Percentiles rank a stretch among this genome's conserved stretches.
phyloP scores from a whole-genome alignment of 2,329 filamentous ascomycete species.

The Penicillium sp. region DNA sequence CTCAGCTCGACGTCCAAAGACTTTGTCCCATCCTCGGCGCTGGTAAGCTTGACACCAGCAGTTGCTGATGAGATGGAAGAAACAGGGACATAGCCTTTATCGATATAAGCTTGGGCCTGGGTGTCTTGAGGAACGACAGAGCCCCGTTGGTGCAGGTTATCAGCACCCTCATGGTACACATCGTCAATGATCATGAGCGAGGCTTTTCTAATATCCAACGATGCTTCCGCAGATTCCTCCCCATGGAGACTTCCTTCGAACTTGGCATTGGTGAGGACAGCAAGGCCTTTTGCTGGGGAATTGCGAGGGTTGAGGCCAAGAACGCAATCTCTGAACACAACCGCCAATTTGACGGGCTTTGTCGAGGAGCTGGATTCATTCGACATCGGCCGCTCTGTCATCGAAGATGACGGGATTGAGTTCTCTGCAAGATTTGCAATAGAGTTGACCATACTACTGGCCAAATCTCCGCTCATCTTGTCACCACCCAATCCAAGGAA shows the following conservation, averaged over 20 bases:
- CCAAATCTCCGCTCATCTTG: conserved; percentile 69
- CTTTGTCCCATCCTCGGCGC: conserved; percentile 59
- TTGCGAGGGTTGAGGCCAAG: conserved; percentile 81
- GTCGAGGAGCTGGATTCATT: conserved; percentile 26
- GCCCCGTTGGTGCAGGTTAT: conserved; percentile 32
- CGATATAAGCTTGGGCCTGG: conserved; percentile 53
- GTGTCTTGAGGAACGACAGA: conserved; percentile 36
- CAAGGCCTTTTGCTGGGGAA: conserved; percentile 69
- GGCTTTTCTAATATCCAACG: conserved; percentile 72
- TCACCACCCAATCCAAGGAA: conserved; percentile 69
- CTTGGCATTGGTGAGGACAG: conserved; percentile 76
- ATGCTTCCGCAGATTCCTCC: conserved; percentile 62
- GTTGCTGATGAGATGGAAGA: conserved; percentile 83
- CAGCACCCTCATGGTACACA: conserved; percentile 47
- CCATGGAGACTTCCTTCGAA: conserved; percentile 67
- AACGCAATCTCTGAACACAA: conserved; percentile 78
- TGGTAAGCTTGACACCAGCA: conserved; percentile 61
- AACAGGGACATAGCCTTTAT: conserved; percentile 78
- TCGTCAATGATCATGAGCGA: conserved; percentile 83
- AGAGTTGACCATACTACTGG: conserved; percentile 73
- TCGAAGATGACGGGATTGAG: conserved; percentile 10
- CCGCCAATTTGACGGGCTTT: conserved; percentile 54
- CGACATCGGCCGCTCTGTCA: conserved; percentile 17
- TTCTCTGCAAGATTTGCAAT: conserved; percentile 71
- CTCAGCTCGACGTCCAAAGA: conserved; percentile 76